These are phyloP conservation scores for Testicularia cyperi DNA, from an alignment of 1,284 basidiomycete genomes.

Conservation along the genomic window DNA sequence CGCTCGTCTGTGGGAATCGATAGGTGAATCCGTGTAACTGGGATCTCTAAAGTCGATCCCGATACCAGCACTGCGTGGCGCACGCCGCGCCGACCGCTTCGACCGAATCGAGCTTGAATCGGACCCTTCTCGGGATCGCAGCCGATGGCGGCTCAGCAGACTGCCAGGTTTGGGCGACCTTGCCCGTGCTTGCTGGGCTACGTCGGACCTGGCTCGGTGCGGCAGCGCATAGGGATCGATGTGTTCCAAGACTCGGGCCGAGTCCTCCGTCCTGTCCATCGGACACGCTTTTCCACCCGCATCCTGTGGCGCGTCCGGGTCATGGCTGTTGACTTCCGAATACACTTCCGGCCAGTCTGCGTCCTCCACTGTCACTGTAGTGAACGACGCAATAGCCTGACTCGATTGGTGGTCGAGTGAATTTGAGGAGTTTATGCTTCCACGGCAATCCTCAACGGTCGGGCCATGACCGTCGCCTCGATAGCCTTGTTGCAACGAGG, in stretches of 20 bases:
- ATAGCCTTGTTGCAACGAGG: not conserved
- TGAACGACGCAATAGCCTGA: too few relatives aligned
- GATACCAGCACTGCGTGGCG: slow-evolving; percentile 19
- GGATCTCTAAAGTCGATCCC: slow-evolving; percentile 22
- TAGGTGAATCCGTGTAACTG: not conserved
- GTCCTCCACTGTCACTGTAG: too few relatives aligned
- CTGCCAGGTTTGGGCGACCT: slow-evolving; percentile 21
- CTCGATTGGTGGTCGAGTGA: too few relatives aligned
- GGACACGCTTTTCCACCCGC: not conserved
- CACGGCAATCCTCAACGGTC: too few relatives aligned
- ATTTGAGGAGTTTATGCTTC: too few relatives aligned
- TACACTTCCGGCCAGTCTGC: not conserved
- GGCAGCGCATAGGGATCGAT: too few relatives aligned
- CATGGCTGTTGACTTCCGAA: not conserved
- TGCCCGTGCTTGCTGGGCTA: slow-evolving; percentile 1
- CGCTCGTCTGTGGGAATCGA: not conserved
- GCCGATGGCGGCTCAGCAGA: slow-evolving; percentile 9
- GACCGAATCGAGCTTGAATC: slow-evolving; percentile 26
- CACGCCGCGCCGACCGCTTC: slow-evolving; percentile 11
- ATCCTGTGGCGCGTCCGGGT: not conserved
- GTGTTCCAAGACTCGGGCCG: too few relatives aligned
- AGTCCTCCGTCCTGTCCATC: too few relatives aligned
- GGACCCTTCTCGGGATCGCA: slow-evolving; percentile 8
- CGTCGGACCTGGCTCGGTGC: not conserved
- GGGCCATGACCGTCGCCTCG: not conserved